Base-by-base conservation (phyloP, 2,329 filamentous ascomycete species). In the Neurospora crassa region DNA sequence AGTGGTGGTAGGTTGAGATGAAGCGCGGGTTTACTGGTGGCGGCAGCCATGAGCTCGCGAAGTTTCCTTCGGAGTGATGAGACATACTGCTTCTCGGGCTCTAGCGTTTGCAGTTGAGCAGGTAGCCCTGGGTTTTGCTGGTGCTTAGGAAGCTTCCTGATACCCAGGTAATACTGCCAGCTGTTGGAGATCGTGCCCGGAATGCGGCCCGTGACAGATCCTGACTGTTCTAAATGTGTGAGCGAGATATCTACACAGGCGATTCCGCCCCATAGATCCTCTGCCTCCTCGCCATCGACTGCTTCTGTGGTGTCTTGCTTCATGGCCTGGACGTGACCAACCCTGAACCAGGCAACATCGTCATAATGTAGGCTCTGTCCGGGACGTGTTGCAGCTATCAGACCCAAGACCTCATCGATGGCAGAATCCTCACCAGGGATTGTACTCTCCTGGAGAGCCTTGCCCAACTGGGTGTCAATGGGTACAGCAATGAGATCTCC, bases 211-310 rank as follows among this genome's bases (percentile, higher is more conserved):
- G 92, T 92, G 77, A 94, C 92, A 74, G 91, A 96, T 3, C 96
- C 96, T 43, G 94, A 94, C 78, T 97, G 94, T 72, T 94, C 92
- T 85, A 98, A 95, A 72, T 93, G 91, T 3, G 96, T 96, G 72
- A 90, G 92, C 7, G 91, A 88, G 67, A 92, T 92, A 79, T 98
- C 95, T 68, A 99, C 93, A 67, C 91, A 91, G 2, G 92, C 93
- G 47, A 95, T 90, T 1, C 92, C 92, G 45, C 93, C 93, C 96
- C 96, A 99, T 10, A 90, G 83, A 69, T 92, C 90, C 68, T 90
- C 88, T 3, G 87, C 86, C 1, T 88, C 84, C 16, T 88, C 87
- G 42, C 89, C 87, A n/a, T 87, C 84, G 40, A 75, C 73, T 37
- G 70, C 84, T 18, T 73, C 68, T 18, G 73, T 34, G 69, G 45